These are phyloP conservation scores for Colletotrichum orbiculare DNA, from an alignment of 2,329 filamentous ascomycete species.

Conservation along the genomic window DNA sequence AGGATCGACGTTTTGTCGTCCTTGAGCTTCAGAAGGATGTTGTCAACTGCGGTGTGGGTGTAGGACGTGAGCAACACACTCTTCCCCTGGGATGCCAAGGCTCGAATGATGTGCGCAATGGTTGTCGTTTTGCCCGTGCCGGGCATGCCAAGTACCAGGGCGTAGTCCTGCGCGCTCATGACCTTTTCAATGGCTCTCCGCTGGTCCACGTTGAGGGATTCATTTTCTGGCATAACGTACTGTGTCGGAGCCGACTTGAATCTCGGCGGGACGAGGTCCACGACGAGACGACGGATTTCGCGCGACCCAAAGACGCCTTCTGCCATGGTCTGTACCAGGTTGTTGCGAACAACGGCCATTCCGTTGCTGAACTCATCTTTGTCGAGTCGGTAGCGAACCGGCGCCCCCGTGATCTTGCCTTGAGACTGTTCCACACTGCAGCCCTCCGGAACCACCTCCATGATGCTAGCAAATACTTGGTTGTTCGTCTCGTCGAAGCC, in stretches of 20 bases:
- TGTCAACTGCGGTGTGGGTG: constrained; percentile 97
- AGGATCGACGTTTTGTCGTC: constrained; percentile 81
- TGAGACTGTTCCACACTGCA: constrained; percentile 62
- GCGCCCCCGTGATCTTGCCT: constrained; percentile 62
- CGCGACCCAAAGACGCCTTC: constrained; percentile 76
- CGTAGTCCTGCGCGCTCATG: constrained; percentile 95
- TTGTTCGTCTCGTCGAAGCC: constrained; percentile 83
- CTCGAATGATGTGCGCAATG: constrained; percentile 95
- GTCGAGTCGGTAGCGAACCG: constrained; percentile 84
- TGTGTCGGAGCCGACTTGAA: constrained; percentile 77
- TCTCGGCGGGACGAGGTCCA: constrained; percentile 77
- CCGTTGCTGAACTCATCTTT: constrained; percentile 99
- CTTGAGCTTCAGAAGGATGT: constrained; percentile 92
- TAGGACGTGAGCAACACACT: constrained; percentile 94
- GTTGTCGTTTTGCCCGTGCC: constrained; percentile 98
- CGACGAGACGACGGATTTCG: constrained; percentile 81
- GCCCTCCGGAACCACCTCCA: constrained; percentile 78
- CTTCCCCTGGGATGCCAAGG: constrained; percentile 88
- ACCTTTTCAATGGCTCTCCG: constrained; percentile 89
- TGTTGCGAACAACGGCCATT: constrained; percentile 94
- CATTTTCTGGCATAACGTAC: constrained; percentile 70
- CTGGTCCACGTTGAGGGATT: constrained; percentile 87
- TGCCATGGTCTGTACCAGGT: constrained; percentile 92
- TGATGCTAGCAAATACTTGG: constrained; percentile 90
- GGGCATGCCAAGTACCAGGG: constrained; percentile 97